Evolutionary conservation across 371 early-diverging fungal genomes (phyloP), one percentile per base, ranked within the genome.

Genomic region (Circinella umbellata): DNA sequence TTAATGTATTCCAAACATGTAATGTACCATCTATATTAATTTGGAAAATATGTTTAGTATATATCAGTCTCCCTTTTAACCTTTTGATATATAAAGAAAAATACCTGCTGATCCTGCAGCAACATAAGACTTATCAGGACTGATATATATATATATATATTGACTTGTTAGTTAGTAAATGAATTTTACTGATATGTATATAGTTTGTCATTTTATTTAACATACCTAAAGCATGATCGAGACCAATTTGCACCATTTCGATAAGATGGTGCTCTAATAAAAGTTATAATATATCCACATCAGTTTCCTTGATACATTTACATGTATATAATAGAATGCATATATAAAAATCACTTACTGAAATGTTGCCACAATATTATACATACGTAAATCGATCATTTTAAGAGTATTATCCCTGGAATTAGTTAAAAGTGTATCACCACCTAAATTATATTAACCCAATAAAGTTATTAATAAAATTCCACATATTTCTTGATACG

Each of bases 401-500:
- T 94, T 90, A 13, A 98, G 80, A 13, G 94, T 94, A 76, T 97
- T 95, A 76, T 98, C 99, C 61, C 96, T 85, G 35, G 97, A 96
- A 73, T 93, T 96, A 11, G 97, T 95, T 80, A 97, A 76, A 1
- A 98, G 66, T 47, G 84, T 79, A n/a, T 83, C 83, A 4, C 88
- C 84, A 75, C 92, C 96, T 90, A 72, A 3, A 15, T 18, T 27
- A 27, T 2, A 27, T 27, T 27, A 27, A 27, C 27, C 27, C 27
- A 27, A 27, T 27, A 27, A 27, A 27, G 27, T 27, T 27, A 27
- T 27, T 2, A 27, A 27, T 27, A 27, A 27, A 27, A 27, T 27
- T 27, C 27, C 27, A 27, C 2, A 27, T 27, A 27, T 27, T 27
- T 27, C 27, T 27, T 27, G 27, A 27, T 11, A n/a, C n/a, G n/a